Conservation (phyloP, 2,329 filamentous ascomycete genomes). For the Neonectria hederae region DNA sequence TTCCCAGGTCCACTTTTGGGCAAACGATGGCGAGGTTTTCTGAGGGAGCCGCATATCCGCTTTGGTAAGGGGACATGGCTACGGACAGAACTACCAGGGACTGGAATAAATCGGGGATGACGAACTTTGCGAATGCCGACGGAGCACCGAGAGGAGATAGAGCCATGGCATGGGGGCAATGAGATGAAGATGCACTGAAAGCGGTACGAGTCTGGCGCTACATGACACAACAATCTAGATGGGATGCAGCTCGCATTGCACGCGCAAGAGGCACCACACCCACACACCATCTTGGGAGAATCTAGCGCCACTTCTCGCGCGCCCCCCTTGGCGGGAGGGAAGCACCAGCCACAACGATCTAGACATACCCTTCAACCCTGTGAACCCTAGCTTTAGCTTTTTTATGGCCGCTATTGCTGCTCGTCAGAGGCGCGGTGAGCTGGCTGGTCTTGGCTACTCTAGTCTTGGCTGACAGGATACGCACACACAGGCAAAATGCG, state of each 20-base stretch:
- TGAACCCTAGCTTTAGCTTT: neutral
- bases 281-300: neutral
- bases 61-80: conserved; percentile 1
- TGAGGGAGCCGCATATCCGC: conserved; percentile 38
- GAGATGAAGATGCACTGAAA: conserved; percentile 14
- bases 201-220: conserved; percentile 6
- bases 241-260: conserved; percentile 3
- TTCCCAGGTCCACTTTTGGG: conserved; percentile 35
- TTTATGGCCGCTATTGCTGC: conserved; percentile 1
- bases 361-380: neutral
- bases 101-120: conserved; percentile 4
- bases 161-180: conserved; percentile 17
- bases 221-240: conserved; percentile 20
- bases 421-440: conserved; percentile 10
- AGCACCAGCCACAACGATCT: conserved; percentile 3
- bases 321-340: neutral
- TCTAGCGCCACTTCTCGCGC: neutral
- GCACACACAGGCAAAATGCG: conserved; percentile 32
- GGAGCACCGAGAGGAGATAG: conserved; percentile 32
- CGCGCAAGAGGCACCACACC: conserved; percentile 6
- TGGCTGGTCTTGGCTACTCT: conserved; percentile 5
- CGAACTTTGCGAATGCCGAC: conserved; percentile 38
- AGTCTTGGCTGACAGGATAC: conserved; percentile 10
- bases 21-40: conserved; percentile 22
- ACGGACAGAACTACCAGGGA: neutral